Evolutionary conservation across 2,329 filamentous ascomycete genomes (phyloP).

Genomic region (Diaporthe batatas): DNA sequence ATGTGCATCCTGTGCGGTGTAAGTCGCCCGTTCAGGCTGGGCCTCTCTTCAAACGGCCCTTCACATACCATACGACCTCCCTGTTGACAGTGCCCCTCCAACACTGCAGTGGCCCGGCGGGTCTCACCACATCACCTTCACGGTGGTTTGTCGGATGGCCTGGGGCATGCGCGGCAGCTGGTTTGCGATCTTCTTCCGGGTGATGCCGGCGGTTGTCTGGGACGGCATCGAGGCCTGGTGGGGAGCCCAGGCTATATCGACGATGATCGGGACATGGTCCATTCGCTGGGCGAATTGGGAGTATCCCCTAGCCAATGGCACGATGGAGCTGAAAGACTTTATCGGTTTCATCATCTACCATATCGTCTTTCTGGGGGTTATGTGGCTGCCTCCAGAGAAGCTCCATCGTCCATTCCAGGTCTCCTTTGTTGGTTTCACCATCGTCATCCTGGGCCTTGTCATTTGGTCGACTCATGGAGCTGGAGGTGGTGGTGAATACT

Average conservation of each 20-base stretch:
- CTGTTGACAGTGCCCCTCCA: background rate
- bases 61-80: background rate
- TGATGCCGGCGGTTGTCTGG: conserved; percentile 37
- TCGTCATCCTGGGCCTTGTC: conserved; percentile 30
- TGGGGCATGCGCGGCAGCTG: conserved; percentile 36
- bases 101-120: conserved; percentile 38
- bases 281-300: conserved; percentile 22
- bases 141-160: conserved; percentile 21
- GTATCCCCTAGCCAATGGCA: conserved; percentile 29
- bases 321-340: conserved; percentile 36
- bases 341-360: conserved; percentile 36
- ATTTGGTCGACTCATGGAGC: conserved; percentile 36
- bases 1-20: conserved; percentile 37
- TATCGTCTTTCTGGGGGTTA: conserved; percentile 23
- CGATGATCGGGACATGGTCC: conserved; percentile 36
- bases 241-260: conserved; percentile 34
- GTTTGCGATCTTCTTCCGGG: conserved; percentile 35
- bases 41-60: background rate
- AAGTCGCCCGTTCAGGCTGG: background rate
- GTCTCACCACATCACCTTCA: conserved; percentile 35
- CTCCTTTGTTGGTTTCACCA: conserved; percentile 25
- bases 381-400: conserved; percentile 38
- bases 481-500: conserved; percentile 27
- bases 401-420: conserved; percentile 33
- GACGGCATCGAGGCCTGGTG: conserved; percentile 37